phyloP scores from a whole-genome alignment of 2,329 filamentous ascomycete genomes.

The Trichoderma sp. region DNA sequence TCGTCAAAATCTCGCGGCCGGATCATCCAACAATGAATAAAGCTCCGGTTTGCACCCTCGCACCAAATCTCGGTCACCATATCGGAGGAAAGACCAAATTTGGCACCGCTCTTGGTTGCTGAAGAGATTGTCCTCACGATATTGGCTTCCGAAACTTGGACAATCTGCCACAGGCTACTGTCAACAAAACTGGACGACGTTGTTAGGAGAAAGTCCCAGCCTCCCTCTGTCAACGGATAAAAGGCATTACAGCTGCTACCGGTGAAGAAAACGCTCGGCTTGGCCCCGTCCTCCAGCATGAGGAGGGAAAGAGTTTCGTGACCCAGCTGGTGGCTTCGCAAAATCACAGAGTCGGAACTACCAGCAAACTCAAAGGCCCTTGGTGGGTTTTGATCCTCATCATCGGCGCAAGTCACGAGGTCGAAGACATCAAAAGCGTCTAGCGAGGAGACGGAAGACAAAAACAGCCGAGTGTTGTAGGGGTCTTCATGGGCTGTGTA shows the following conservation, averaged over 20 bases:
- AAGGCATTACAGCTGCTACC: conserved; percentile 33
- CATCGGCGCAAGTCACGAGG: neutral
- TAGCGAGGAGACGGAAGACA: conserved; percentile 29
- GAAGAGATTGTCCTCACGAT: conserved; percentile 35
- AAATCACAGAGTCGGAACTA: conserved; percentile 36
- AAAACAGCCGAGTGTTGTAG: conserved; percentile 33
- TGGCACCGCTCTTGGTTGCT: conserved; percentile 34
- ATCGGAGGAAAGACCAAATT: conserved; percentile 36
- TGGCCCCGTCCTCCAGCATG: conserved; percentile 33
- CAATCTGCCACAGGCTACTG: conserved; percentile 40
- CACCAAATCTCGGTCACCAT: conserved; percentile 46
- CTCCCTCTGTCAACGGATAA: conserved; percentile 31
- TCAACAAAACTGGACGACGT: conserved; percentile 42
- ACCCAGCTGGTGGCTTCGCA: conserved; percentile 38
- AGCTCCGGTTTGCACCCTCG: conserved; percentile 38
- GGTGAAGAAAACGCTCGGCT: conserved; percentile 30
- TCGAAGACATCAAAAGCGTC: conserved; percentile 21
- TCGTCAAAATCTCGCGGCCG: conserved; percentile 42
- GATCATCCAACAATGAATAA: conserved; percentile 43
- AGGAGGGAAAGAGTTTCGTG: conserved; percentile 37
- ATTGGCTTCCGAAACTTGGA: conserved; percentile 29
- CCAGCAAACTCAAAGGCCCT: conserved; percentile 39
- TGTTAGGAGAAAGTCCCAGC: conserved; percentile 37
- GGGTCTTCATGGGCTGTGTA: conserved; percentile 29
- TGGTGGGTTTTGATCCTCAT: conserved; percentile 31